These are phyloP conservation scores for Blastobotrys serpentis DNA, from an alignment of 1,139 yeast species.

Conservation along the genomic window DNA sequence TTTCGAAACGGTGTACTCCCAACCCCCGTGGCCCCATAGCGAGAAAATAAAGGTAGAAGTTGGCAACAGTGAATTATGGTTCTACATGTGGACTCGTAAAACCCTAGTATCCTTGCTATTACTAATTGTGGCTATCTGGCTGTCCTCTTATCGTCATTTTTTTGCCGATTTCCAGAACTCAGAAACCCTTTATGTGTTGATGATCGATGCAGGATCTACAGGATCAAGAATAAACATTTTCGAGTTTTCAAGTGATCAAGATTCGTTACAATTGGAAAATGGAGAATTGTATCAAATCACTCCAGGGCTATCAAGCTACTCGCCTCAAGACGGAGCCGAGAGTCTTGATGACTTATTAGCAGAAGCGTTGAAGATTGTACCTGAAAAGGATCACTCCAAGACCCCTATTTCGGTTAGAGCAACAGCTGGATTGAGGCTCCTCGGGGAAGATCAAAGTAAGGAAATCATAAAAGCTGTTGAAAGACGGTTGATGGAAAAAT, in stretches of 20 bases:
- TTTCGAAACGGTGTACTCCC: background rate
- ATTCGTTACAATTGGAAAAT: constrained; percentile 50
- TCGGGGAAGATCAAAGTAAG: constrained; percentile 68
- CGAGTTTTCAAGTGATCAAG: constrained; percentile 54
- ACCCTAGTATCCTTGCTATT: background rate
- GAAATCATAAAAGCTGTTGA: constrained; percentile 71
- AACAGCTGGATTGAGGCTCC: constrained; percentile 84
- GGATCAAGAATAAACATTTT: constrained; percentile 93
- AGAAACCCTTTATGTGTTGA: constrained; percentile 53
- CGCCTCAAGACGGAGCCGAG: constrained; percentile 72
- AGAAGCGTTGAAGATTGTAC: constrained; percentile 69
- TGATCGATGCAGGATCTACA: constrained; percentile 94
- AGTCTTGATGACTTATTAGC: constrained; percentile 77
- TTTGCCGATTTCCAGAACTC: background rate
- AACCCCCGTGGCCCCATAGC: background rate
- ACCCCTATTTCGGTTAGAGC: constrained; percentile 94
- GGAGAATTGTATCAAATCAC: constrained; percentile 64
- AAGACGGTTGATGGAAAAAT: constrained; percentile 62
- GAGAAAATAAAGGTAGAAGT: background rate
- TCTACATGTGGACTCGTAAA: background rate
- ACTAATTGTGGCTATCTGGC: background rate
- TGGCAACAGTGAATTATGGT: background rate
- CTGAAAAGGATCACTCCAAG: constrained; percentile 62
- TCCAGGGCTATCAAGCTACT: constrained; percentile 85
- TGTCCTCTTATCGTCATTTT: background rate